Evolutionary conservation across 2,329 filamentous ascomycete species (phyloP).

Genomic region (Beauveria caledonica): DNA sequence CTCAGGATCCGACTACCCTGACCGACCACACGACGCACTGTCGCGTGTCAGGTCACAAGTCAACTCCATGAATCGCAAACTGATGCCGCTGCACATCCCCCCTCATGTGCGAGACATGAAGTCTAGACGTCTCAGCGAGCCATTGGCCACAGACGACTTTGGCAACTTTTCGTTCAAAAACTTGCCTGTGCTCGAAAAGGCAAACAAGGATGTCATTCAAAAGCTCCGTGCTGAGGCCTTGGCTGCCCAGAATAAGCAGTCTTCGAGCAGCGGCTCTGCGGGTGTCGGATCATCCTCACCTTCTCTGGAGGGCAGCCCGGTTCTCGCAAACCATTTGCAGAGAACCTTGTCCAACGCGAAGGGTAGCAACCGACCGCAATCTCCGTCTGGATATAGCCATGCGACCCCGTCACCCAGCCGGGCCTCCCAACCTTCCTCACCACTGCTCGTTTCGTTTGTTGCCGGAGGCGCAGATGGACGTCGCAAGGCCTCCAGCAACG

Average conservation of each 20-base stretch:
- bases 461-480: constrained; percentile 65
- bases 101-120: constrained; percentile 91
- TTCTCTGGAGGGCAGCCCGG: constrained; percentile 75
- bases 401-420: constrained; percentile 81
- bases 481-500: constrained; percentile 86
- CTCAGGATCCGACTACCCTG: constrained; percentile 68
- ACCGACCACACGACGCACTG: constrained; percentile 88
- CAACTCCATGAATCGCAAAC: constrained; percentile 74
- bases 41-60: constrained; percentile 83
- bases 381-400: constrained; percentile 73
- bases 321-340: constrained; percentile 72
- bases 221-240: constrained; percentile 89
- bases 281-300: constrained; percentile 52
- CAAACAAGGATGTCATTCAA: constrained; percentile 97
- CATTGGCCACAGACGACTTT: constrained; percentile 83
- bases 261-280: constrained; percentile 31
- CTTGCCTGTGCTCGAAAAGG: constrained; percentile 88
- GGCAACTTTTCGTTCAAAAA: constrained; percentile 97
- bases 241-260: constrained; percentile 52
- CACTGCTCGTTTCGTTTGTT: constrained; percentile 92
- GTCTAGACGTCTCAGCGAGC: constrained; percentile 82
- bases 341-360: constrained; percentile 78
- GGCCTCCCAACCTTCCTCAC: constrained; percentile 59
- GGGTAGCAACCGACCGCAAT: constrained; percentile 64
- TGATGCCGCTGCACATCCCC: constrained; percentile 94